A percentile compares a stretch with the other conserved stretches of the same genome.
Evolutionary conservation across 148 eudicot genomes (phyloP).

Genomic region (Rhododendron mucronatum): DNA sequence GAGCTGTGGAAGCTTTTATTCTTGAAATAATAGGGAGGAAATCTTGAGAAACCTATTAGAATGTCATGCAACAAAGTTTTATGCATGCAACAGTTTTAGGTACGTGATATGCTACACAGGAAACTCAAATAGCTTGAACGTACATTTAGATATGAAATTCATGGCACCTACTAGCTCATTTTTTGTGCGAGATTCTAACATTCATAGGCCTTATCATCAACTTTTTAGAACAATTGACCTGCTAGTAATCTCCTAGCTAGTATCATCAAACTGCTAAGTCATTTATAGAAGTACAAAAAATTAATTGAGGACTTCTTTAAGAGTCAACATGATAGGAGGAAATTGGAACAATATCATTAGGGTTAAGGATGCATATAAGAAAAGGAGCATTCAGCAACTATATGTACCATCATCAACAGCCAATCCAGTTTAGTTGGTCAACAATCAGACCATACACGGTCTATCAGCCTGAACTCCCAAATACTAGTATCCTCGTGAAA

Average conservation of each 20-base stretch:
- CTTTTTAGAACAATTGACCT: not conserved
- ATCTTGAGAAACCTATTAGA: constrained; percentile 72
- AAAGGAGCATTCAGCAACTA: not conserved
- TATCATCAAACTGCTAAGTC: not conserved
- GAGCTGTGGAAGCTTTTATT: constrained; percentile 69
- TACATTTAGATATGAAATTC: not conserved
- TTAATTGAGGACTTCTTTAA: not conserved
- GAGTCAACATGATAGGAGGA: not conserved
- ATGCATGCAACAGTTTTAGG: constrained; percentile 1
- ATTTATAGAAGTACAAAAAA: not conserved
- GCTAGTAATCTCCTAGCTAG: not conserved
- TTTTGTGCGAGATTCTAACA: not conserved
- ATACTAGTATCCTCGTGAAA: not conserved
- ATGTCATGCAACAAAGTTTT: not conserved
- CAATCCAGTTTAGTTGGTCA: not conserved
- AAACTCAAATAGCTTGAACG: not conserved
- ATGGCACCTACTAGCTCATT: not conserved
- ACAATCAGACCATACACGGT: not conserved
- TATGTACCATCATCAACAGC: not conserved
- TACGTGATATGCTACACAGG: not conserved
- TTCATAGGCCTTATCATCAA: not conserved
- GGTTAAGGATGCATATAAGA: not conserved
- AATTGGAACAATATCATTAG: not conserved
- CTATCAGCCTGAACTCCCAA: not conserved
- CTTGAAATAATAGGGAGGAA: constrained; percentile 81